phyloP scores from a whole-genome alignment of 805 yeast genomes.

The Isabelozyma gotoi region DNA sequence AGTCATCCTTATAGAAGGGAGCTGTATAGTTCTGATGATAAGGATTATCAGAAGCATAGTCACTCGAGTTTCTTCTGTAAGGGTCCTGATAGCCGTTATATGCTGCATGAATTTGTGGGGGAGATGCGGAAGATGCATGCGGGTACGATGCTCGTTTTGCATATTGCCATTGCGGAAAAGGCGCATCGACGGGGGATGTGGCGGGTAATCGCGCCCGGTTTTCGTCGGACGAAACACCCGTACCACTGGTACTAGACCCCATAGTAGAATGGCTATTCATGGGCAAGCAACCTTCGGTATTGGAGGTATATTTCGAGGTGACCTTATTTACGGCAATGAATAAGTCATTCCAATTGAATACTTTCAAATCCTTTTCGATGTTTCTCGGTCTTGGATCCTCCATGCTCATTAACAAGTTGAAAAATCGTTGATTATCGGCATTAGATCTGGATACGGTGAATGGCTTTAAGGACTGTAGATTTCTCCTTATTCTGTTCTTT shows the following conservation, averaged over 20 bases:
- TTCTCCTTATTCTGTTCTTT: constrained; percentile 67
- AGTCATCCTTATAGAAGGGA: not conserved
- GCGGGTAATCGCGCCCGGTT: not conserved
- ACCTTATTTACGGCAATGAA: constrained; percentile 56
- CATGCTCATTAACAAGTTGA: constrained; percentile 54
- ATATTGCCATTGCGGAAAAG: not conserved
- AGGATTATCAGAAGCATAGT: not conserved
- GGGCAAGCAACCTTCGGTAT: constrained; percentile 4
- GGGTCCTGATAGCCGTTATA: not conserved
- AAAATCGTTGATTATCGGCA: constrained; percentile 26
- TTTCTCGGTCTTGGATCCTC: constrained; percentile 65
- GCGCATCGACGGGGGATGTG: not conserved
- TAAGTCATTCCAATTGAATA: constrained; percentile 57
- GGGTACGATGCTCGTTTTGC: not conserved
- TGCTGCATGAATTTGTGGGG: no score
- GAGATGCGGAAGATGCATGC: not conserved
- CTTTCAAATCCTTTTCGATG: constrained; percentile 70
- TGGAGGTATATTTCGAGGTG: constrained; percentile 51
- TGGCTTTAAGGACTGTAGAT: constrained; percentile 63
- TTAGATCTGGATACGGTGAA: constrained; percentile 53
- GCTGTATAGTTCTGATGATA: not conserved
- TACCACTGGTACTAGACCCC: not conserved
- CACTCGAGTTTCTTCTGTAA: not conserved
- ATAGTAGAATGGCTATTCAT: not conserved
- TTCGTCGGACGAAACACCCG: not conserved